These are phyloP conservation scores for Populus tomentosa DNA, from an alignment of 441 rosid species.

Conservation along the genomic window DNA sequence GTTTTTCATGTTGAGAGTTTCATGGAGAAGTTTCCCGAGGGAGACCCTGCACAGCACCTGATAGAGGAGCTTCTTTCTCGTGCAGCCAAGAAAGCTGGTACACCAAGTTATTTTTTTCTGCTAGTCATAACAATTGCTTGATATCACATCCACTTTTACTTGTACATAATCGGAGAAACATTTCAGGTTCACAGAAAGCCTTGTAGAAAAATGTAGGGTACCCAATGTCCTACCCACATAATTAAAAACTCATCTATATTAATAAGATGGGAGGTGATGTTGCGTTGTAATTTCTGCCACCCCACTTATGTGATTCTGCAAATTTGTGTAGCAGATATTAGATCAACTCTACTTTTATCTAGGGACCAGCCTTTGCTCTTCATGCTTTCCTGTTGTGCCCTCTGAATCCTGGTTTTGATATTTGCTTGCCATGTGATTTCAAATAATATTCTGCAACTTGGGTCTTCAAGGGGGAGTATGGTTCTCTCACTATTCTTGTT, in stretches of 20 bases:
- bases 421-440: neutral
- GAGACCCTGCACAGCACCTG: constrained; percentile 94
- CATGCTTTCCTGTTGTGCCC: neutral
- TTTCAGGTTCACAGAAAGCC: neutral
- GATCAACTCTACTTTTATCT: neutral
- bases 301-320: neutral
- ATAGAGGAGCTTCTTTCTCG: constrained; percentile 85
- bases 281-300: neutral
- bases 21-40: constrained; percentile 92
- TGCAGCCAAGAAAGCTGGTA: constrained; percentile 98
- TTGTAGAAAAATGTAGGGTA: neutral
- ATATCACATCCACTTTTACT: neutral
- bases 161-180: neutral
- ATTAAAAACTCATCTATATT: neutral
- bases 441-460: neutral
- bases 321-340: neutral
- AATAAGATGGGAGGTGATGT: neutral
- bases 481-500: neutral
- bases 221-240: neutral
- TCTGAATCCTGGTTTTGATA: neutral
- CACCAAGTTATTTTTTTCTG: neutral
- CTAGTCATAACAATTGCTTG: constrained; percentile 3
- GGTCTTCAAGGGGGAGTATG: neutral
- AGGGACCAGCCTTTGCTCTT: neutral
- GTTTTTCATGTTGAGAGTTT: constrained; percentile 72